A percentile compares a stretch with the other conserved stretches of the same genome.
These are phyloP conservation scores for Epichloe gansuensis DNA, from an alignment of 2,329 filamentous ascomycete genomes.

Conservation along the genomic window DNA sequence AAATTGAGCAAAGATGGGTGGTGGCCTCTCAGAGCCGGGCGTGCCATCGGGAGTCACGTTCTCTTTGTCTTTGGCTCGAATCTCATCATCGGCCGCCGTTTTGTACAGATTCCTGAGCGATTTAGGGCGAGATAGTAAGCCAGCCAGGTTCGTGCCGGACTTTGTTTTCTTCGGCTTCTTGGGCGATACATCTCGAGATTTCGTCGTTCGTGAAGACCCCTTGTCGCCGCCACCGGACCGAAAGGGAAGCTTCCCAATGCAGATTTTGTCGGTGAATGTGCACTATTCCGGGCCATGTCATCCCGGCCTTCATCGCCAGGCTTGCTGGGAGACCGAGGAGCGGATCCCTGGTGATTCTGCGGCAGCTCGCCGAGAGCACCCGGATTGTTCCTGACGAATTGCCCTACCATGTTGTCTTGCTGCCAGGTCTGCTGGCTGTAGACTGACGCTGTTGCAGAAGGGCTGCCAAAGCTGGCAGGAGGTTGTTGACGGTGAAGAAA, in stretches of 20 bases:
- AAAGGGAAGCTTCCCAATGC: conserved; percentile 28
- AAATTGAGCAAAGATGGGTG: conserved; percentile 77
- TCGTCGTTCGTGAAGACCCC: conserved; percentile 22
- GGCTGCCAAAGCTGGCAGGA: conserved; percentile 26
- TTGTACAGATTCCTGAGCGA: conserved; percentile 56
- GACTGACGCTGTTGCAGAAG: background rate
- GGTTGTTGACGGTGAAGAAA: conserved; percentile 39
- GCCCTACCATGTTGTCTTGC: conserved; percentile 19
- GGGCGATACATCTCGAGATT: conserved; percentile 35
- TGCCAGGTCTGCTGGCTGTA: background rate
- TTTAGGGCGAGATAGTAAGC: conserved; percentile 61
- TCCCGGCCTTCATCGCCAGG: conserved; percentile 20
- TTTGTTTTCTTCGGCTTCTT: conserved; percentile 67
- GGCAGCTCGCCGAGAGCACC: conserved; percentile 44
- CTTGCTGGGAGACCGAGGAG: conserved; percentile 28
- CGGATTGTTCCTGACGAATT: conserved; percentile 25
- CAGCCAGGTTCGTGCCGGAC: conserved; percentile 71
- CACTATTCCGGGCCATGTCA: conserved; percentile 9
- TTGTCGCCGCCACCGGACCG: conserved; percentile 27
- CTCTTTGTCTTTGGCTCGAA: conserved; percentile 61
- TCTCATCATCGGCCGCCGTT: conserved; percentile 38
- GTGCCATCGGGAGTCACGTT: conserved; percentile 51
- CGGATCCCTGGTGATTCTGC: conserved; percentile 37
- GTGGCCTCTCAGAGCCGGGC: conserved; percentile 24
- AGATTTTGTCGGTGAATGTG: conserved; percentile 13